Percentiles rank a stretch among this genome's conserved stretches.
phyloP scores from a whole-genome alignment of 1,284 basidiomycete genomes.

The Leccinum subspadiceum region DNA sequence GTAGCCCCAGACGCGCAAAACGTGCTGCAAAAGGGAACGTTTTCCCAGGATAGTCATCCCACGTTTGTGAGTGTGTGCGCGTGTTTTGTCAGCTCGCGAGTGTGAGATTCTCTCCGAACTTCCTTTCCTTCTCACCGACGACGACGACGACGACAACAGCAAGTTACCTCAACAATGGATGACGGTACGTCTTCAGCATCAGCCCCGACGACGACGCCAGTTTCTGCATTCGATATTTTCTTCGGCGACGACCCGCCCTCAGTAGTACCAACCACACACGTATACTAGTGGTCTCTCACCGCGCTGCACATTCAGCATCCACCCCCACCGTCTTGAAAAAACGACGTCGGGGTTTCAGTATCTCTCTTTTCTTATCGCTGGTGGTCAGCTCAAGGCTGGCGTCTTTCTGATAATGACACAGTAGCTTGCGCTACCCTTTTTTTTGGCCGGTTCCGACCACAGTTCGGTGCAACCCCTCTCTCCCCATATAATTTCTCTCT shows the following conservation, averaged over 20 bases:
- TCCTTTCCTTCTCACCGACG: constrained; percentile 11
- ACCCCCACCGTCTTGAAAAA: constrained; percentile 19
- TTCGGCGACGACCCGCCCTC: constrained; percentile 41
- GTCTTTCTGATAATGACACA: constrained; percentile 15
- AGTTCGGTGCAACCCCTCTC: constrained; percentile 6
- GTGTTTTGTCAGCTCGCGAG: constrained; percentile 16
- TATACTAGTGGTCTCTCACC: constrained; percentile 28
- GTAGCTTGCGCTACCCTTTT: constrained; percentile 15
- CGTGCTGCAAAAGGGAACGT: no score
- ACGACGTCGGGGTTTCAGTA: constrained; percentile 25
- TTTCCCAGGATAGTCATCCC: no score
- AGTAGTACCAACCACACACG: constrained; percentile 32
- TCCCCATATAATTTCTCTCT: constrained; percentile 8
- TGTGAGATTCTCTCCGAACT: background rate
- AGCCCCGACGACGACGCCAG: constrained; percentile 46
- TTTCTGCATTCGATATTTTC: constrained; percentile 36
- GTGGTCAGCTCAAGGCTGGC: constrained; percentile 35
- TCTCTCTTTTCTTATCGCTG: constrained; percentile 16
- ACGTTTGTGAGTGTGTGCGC: constrained; percentile 17
- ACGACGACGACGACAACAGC: constrained; percentile 18
- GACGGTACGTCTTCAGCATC: constrained; percentile 81
- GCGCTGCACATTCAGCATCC: constrained; percentile 24
- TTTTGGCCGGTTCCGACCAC: constrained; percentile 9
- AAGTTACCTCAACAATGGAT: constrained; percentile 56
- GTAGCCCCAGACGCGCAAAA: constrained; percentile 18